Conservation (phyloP, 169 alveolate species). For the Cryptosporidium xiaoi region DNA sequence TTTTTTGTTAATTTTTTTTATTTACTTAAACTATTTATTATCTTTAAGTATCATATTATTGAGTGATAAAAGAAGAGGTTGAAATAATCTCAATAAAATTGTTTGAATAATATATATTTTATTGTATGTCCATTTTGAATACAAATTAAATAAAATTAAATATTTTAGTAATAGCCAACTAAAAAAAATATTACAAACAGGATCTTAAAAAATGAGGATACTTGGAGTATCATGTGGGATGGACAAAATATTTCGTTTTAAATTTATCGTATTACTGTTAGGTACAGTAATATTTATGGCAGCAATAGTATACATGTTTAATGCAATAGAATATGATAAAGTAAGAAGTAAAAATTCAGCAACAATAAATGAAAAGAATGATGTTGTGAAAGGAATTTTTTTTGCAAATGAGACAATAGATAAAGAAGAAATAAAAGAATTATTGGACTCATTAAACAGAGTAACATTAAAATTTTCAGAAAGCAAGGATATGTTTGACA, state of each 20-base stretch:
- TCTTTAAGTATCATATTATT: too few species aligned
- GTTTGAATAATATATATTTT: too few species aligned
- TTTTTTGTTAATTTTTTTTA: background rate
- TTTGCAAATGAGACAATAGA: background rate
- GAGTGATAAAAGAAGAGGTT: too few species aligned
- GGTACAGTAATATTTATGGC: slow-evolving; percentile 30
- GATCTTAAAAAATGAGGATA: background rate
- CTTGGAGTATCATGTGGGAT: background rate
- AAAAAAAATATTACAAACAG: too few species aligned
- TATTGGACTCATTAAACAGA: slow-evolving; percentile 24
- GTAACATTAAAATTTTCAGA: slow-evolving; percentile 44
- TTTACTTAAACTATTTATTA: background rate
- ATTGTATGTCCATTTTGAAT: too few species aligned
- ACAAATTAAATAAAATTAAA: too few species aligned
- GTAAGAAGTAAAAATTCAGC: background rate
- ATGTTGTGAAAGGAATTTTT: background rate
- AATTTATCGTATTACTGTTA: slow-evolving; percentile 9
- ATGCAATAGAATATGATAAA: background rate
- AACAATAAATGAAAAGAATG: background rate
- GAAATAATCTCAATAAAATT: too few species aligned
- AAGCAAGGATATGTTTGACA: slow-evolving; percentile 69
- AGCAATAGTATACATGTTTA: slow-evolving; percentile 25
- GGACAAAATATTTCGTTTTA: slow-evolving; percentile 2
- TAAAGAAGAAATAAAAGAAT: background rate
- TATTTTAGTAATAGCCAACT: too few species aligned